These are phyloP conservation scores for Inga oerstediana DNA, from an alignment of 306 rosid genomes.

Conservation along the genomic window DNA sequence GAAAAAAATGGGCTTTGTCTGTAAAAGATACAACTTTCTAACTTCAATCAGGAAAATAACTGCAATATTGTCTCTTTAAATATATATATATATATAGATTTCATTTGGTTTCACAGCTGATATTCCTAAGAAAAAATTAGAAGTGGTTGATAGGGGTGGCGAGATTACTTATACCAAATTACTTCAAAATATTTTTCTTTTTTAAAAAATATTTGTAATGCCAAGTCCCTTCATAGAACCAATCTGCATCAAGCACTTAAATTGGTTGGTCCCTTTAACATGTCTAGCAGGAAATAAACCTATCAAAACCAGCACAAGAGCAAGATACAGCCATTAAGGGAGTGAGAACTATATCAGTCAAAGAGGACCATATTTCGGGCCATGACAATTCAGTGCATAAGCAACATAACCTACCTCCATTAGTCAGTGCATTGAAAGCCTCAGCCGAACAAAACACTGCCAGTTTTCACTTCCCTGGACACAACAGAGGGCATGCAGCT, in stretches of 20 bases:
- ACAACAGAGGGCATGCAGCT: slow-evolving; percentile 89
- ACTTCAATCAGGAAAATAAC: background rate
- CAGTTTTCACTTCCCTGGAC: slow-evolving; percentile 92
- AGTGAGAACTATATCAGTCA: slow-evolving; percentile 11
- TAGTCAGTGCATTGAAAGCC: slow-evolving; percentile 69
- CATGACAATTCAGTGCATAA: slow-evolving; percentile 18
- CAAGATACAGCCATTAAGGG: slow-evolving; percentile 30
- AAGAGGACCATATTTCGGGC: slow-evolving; percentile 26
- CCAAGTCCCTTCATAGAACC: background rate
- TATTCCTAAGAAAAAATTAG: background rate
- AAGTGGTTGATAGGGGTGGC: background rate
- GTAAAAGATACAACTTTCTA: background rate
- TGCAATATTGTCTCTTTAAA: background rate
- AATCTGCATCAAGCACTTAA: background rate
- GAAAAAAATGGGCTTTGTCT: background rate
- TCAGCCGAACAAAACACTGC: slow-evolving; percentile 66
- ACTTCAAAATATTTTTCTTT: background rate
- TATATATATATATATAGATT: background rate
- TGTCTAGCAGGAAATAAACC: slow-evolving; percentile 45
- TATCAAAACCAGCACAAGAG: slow-evolving; percentile 1
- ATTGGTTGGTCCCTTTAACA: background rate
- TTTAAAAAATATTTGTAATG: background rate
- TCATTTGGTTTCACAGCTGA: background rate
- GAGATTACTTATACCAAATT: background rate
- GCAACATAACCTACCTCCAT: slow-evolving; percentile 53